A percentile compares a stretch with the other conserved stretches of the same genome.
These are phyloP conservation scores for Chaetomium olivaceum DNA, from an alignment of 2,329 filamentous ascomycete genomes.

Conservation along the genomic window DNA sequence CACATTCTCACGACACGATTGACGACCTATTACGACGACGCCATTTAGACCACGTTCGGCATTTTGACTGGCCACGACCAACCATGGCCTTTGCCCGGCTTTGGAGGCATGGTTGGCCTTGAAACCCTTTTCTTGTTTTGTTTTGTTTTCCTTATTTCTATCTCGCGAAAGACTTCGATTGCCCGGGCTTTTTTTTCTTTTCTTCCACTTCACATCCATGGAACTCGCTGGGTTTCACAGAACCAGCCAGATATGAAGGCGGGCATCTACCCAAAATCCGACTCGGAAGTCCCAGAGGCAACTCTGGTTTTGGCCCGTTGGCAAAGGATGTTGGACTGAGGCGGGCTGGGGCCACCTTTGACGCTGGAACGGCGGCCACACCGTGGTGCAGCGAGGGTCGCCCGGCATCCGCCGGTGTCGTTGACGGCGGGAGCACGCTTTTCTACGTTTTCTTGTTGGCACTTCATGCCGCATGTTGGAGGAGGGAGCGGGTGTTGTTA, in stretches of 20 bases:
- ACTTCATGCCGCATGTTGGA: background rate
- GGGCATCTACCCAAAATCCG: background rate
- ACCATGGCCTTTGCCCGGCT: background rate
- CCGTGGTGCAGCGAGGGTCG: background rate
- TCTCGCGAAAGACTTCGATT: constrained; percentile 19
- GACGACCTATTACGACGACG: constrained; percentile 28
- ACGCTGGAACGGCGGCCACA: background rate
- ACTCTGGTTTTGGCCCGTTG: constrained; percentile 26
- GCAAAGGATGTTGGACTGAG: background rate
- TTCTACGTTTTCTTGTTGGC: background rate
- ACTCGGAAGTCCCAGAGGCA: constrained; percentile 23
- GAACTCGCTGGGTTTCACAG: constrained; percentile 33
- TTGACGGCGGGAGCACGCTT: background rate
- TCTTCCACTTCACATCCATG: background rate
- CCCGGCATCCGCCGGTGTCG: background rate
- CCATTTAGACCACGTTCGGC: constrained; percentile 20
- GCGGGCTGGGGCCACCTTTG: background rate
- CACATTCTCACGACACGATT: constrained; percentile 25
- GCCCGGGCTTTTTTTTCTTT: constrained; percentile 8
- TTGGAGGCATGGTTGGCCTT: background rate
- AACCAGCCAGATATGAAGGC: constrained; percentile 28
- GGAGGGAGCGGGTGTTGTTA: background rate
- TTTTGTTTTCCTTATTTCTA: constrained; percentile 10
- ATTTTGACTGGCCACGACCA: constrained; percentile 13
- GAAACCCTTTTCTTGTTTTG: constrained; percentile 1